Evolutionary conservation across 1,284 basidiomycete genomes (phyloP), one percentile per base, ranked within the genome.

Genomic region (Sphaerobolus stellatus): DNA sequence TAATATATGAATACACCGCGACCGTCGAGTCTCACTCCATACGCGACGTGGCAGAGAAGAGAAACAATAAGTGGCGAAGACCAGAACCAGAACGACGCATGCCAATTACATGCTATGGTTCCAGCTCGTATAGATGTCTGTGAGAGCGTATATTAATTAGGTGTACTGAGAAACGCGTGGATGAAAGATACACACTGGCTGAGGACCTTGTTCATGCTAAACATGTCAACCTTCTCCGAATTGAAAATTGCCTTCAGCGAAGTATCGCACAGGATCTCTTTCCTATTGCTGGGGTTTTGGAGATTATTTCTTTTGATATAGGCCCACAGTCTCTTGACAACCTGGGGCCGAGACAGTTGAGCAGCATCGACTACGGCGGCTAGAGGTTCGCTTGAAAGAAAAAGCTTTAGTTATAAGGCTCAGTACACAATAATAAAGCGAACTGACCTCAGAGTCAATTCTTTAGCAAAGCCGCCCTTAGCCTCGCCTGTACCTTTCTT

Each of bases 301-400:
- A 94, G 73, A 30, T 84, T 75, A 59, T 90, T 80, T 9, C 66
- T 75, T 67, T 90, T 92, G 71, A 94, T 94, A 69, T 94, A 87
- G 11, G 78, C 81, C 92, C 92, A 94, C 4, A 94, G 71, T 57
- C 84, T 82, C 69, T 94, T 94, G 47, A 94, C 92, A 30, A 92
- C 88, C 64, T 92, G 90, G n/a, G 90, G 90, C 27, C 92, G 85
- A 20, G 91, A 89, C 56, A 91, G 75, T 68, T 81, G 82, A 38
- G 82, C 78, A 24, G 74, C 70, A 31, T 77, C 70, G 22, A 89
- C 69, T 30, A 91, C 70, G 28, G 78, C 75, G 5, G 85, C 80
- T 46, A 90, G 67, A 29, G 87, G 83, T 58, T 74, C 81, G 61
- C 88, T 91, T 61, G 30, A 48, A 33, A 49, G 58, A 56, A 52